Evolutionary conservation across 2,329 filamentous ascomycete genomes (phyloP).

Genomic region (Mycocentrospora acerina): DNA sequence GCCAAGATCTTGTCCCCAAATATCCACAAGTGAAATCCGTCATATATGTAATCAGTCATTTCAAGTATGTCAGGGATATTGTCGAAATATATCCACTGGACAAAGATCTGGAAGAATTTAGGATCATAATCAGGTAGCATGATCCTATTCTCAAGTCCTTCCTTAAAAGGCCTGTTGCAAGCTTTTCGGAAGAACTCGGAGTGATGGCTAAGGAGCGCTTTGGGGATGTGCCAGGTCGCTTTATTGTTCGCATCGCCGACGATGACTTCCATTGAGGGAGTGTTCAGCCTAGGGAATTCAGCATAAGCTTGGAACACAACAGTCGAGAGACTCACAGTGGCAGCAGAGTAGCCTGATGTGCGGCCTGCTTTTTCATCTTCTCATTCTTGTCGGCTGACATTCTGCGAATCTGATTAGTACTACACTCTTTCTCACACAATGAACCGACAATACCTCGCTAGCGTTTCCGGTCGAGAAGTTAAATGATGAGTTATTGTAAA

Average conservation of each 20-base stretch:
- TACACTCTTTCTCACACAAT: no score
- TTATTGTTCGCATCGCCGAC: neutral
- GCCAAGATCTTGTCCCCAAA: slow-evolving; percentile 3
- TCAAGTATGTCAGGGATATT: neutral
- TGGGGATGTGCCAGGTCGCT: slow-evolving; percentile 3
- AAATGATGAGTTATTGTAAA: no score
- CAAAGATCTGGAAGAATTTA: slow-evolving; percentile 1
- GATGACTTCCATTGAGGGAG: neutral
- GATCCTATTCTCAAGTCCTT: neutral
- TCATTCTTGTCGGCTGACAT: no score
- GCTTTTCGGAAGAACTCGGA: slow-evolving; percentile 1
- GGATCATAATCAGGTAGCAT: neutral
- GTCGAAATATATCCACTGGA: slow-evolving; percentile 7
- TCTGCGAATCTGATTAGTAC: no score
- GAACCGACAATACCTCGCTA: no score
- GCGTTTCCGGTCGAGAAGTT: no score
- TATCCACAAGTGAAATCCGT: slow-evolving; percentile 2
- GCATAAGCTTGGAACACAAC: no score
- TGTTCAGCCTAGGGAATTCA: no score
- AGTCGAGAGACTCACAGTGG: no score
- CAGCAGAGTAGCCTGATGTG: no score
- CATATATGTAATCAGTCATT: neutral
- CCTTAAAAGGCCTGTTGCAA: neutral
- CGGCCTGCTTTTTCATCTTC: no score
- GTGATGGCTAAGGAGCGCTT: slow-evolving; percentile 1